Conservation (phyloP, 169 alveolate genomes). For the Plasmodium gaboni region DNA sequence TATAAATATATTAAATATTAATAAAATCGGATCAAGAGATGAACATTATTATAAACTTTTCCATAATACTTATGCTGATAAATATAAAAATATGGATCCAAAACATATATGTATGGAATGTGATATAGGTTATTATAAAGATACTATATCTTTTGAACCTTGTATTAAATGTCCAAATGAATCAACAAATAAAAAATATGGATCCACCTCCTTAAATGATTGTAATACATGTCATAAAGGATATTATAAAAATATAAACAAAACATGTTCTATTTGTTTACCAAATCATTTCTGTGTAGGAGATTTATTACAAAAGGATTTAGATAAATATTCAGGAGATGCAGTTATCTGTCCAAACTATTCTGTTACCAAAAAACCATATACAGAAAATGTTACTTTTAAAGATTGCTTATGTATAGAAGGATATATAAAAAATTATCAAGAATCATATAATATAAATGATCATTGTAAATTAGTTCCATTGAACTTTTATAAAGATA, state of each 20-base stretch:
- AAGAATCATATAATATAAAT: slow-evolving; percentile 81
- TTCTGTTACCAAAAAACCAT: slow-evolving; percentile 83
- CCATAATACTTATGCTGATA: slow-evolving; percentile 10
- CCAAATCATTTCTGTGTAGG: slow-evolving; percentile 89
- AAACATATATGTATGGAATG: slow-evolving; percentile 82
- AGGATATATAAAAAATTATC: slow-evolving; percentile 77
- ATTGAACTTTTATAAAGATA: slow-evolving; percentile 84
- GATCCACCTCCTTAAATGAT: slow-evolving; percentile 11
- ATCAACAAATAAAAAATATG: slow-evolving; percentile 37
- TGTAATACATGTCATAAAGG: slow-evolving; percentile 63
- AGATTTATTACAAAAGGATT: slow-evolving; percentile 76
- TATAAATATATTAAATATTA: slow-evolving; percentile 17
- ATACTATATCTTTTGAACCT: slow-evolving; percentile 65
- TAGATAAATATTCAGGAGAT: slow-evolving; percentile 78
- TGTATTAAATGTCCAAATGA: slow-evolving; percentile 83
- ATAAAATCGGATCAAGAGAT: slow-evolving; percentile 15
- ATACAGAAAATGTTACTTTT: slow-evolving; percentile 74
- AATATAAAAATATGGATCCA: slow-evolving; percentile 29
- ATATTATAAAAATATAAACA: slow-evolving; percentile 29
- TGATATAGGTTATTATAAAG: slow-evolving; percentile 83
- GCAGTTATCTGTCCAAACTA: slow-evolving; percentile 82
- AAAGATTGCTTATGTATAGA: slow-evolving; percentile 81
- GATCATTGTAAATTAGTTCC: slow-evolving; percentile 78
- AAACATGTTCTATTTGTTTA: slow-evolving; percentile 43
- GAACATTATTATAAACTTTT: slow-evolving; percentile 52